Evolutionary conservation across 2,329 filamentous ascomycete genomes (phyloP).

Genomic region (Pseudogymnoascus sp.): DNA sequence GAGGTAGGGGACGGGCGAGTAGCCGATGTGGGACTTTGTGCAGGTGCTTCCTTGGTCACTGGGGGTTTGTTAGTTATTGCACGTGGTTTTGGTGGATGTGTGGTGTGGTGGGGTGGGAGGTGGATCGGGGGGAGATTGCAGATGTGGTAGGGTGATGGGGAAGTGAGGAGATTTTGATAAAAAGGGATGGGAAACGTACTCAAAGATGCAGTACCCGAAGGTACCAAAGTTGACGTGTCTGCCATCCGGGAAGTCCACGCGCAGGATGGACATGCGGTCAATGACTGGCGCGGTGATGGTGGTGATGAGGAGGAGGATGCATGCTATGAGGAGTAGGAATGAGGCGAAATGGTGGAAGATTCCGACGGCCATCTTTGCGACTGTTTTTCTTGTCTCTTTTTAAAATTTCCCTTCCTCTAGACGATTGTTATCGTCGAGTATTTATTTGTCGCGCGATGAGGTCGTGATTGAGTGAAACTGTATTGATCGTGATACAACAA

Average conservation of each 20-base stretch:
- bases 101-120: not conserved
- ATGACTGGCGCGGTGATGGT: constrained; percentile 52
- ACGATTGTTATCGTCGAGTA: not conserved
- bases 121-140: not conserved
- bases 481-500: not conserved
- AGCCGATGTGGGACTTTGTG: constrained; percentile 43
- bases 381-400: not conserved
- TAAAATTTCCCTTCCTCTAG: not conserved
- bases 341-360: constrained; percentile 50
- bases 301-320: constrained; percentile 49
- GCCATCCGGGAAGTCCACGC: constrained; percentile 31
- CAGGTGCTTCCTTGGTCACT: constrained; percentile 28
- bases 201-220: constrained; percentile 48
- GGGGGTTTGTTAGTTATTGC: constrained; percentile 3
- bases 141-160: not conserved
- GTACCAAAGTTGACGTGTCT: constrained; percentile 44
- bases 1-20: constrained; percentile 44
- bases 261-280: constrained; percentile 45
- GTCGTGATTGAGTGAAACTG: not conserved
- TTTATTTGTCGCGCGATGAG: not conserved
- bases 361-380: constrained; percentile 1
- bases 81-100: constrained; percentile 5
- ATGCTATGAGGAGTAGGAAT: constrained; percentile 46
- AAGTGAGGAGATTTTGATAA: not conserved
- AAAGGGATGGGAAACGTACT: constrained; percentile 19